Conservation (phyloP, 257 asterid genomes). For the Solanum infundibuliforme region DNA sequence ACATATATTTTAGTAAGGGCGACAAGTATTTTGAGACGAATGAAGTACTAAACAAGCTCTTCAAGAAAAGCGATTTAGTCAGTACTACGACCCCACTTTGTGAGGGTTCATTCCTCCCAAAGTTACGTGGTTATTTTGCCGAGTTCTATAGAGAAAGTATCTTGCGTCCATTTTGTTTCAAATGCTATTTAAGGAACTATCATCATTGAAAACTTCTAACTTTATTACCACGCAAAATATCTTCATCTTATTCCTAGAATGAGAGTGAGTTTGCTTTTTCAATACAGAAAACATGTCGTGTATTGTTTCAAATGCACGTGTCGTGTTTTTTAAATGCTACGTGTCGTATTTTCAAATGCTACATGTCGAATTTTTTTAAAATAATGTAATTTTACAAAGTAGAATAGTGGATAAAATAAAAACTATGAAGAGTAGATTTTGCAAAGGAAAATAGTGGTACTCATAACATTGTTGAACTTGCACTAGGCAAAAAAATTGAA, state of each 20-base stretch:
- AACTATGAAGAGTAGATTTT: too few species aligned
- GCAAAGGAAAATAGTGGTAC: too few species aligned
- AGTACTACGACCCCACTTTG: neutral
- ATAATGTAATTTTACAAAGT: too few species aligned
- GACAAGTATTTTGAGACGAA: too few species aligned
- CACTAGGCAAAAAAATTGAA: too few species aligned
- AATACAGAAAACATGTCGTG: too few species aligned
- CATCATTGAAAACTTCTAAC: neutral
- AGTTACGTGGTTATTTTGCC: neutral
- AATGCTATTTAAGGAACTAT: neutral
- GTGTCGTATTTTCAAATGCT: neutral
- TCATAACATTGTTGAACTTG: too few species aligned
- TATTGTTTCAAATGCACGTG: neutral
- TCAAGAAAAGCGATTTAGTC: too few species aligned
- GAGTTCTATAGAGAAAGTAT: neutral
- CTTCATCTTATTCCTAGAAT: neutral
- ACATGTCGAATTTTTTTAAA: too few species aligned
- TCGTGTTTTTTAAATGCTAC: neutral
- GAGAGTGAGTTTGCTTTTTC: neutral
- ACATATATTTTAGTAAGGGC: neutral
- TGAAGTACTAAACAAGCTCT: neutral
- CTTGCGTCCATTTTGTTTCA: neutral
- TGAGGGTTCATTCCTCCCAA: neutral
- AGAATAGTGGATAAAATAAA: too few species aligned
- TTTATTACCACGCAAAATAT: neutral